Evolutionary conservation across 345 rosid species (phyloP).

Genomic region (Nasturtium officinale): DNA sequence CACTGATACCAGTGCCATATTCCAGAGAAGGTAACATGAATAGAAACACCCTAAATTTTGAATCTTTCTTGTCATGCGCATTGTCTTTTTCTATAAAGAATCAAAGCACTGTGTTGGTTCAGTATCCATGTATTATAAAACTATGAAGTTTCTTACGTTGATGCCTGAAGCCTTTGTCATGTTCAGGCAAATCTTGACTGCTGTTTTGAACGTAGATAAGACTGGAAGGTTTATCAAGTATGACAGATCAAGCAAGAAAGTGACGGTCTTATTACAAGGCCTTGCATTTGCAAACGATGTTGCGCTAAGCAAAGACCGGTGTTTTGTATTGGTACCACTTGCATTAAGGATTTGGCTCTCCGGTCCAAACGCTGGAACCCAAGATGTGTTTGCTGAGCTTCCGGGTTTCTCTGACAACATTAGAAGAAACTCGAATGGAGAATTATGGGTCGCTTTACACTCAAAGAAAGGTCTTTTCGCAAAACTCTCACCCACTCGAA

Average conservation of each 20-base stretch:
- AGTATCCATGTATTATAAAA: not conserved
- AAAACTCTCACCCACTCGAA: conserved; percentile 45
- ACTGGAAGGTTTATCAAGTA: conserved; percentile 73
- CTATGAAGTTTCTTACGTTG: not conserved
- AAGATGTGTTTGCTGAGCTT: conserved; percentile 55
- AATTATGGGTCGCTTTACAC: conserved; percentile 83
- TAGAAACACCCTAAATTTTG: not conserved
- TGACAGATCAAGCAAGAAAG: conserved; percentile 55
- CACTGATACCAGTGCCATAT: conserved; percentile 63
- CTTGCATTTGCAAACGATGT: conserved; percentile 78
- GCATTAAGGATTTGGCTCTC: conserved; percentile 55
- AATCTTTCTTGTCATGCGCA: not conserved
- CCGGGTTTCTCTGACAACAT: conserved; percentile 73
- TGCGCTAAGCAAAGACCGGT: conserved; percentile 63
- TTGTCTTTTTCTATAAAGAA: not conserved
- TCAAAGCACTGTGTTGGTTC: not conserved
- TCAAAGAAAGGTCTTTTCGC: conserved; percentile 55
- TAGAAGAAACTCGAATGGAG: conserved; percentile 58
- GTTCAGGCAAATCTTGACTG: conserved; percentile 57
- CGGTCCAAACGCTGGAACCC: conserved; percentile 49
- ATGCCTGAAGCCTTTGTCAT: conserved; percentile 2
- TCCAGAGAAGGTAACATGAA: conserved; percentile 61
- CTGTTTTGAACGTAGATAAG: conserved; percentile 54
- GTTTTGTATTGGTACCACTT: conserved; percentile 53
- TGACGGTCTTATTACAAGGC: conserved; percentile 52